These are phyloP conservation scores for Aspergillus mulundensis DNA, from an alignment of 495 filamentous ascomycete genomes.

Conservation along the genomic window DNA sequence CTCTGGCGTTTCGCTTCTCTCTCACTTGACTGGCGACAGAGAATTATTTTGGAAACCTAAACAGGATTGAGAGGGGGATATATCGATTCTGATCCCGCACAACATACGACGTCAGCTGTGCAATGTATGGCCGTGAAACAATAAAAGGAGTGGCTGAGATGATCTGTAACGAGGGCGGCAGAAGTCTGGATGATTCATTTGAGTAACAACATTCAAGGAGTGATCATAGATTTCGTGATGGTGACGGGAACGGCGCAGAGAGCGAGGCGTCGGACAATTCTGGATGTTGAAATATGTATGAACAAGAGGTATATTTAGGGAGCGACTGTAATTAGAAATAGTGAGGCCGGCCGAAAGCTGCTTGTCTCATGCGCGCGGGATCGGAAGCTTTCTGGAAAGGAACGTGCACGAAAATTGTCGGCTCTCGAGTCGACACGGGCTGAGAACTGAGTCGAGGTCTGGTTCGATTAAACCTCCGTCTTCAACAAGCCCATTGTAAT, in stretches of 20 bases:
- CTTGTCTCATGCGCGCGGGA: background rate
- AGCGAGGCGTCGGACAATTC: background rate
- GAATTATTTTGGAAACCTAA: background rate
- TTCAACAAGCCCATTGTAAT: conserved; percentile 1
- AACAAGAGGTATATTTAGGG: background rate
- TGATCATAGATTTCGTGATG: background rate
- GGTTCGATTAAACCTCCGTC: background rate
- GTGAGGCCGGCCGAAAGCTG: background rate
- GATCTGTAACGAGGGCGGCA: background rate
- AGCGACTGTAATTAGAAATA: background rate
- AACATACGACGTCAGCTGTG: conserved; percentile 4
- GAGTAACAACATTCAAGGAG: background rate
- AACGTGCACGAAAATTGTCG: conserved; percentile 6
- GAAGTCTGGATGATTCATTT: conserved; percentile 5
- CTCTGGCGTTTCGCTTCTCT: background rate
- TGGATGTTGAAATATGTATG: background rate
- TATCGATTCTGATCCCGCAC: background rate
- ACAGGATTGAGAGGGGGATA: background rate
- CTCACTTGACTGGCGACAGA: background rate
- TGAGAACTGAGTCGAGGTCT: background rate
- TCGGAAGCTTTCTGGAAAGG: conserved; percentile 6
- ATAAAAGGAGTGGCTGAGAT: conserved; percentile 6
- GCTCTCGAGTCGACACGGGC: background rate
- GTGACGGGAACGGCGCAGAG: background rate
- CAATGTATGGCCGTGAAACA: conserved; percentile 4